Base-by-base conservation (phyloP, 805 yeast species). In the Candida nanaspora region DNA sequence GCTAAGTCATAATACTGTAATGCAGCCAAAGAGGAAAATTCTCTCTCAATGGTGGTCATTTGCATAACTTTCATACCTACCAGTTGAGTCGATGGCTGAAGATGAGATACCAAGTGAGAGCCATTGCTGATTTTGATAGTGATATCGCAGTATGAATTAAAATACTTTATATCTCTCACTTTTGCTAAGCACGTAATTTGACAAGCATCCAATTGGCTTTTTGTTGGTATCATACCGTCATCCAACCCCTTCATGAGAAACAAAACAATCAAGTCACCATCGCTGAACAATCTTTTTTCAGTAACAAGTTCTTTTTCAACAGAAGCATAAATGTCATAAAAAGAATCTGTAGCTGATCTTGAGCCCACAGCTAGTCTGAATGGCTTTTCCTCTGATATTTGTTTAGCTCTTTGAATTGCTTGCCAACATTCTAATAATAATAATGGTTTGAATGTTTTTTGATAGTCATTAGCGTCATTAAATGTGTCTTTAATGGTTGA, bases 381-480 rank as follows among this genome's bases (percentile, higher is more conserved):
- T 0, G 95, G 88, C 5, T 51, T 61, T 37, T 73, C 74, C 9
- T 73, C 74, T 14, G 66, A 63, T 15, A 84, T 76, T 38, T 76
- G 77, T 46, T 83, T 79, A 0, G 93, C 78, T 4, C 86, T 71
- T 48, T 79, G 82, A 22, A 93, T 74, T 0, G 86, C 83, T 53
- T 89, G 95, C 97, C 98, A 94, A 47, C 95, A 85, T 62, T 93
- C 99, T 32, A 91, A 62, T 56, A 89, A 63, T 34, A 93, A 64
- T 33, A 93, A 67, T 0, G 98, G 98, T 48, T 81, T 85, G 59
- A 86, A 82, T 1, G 75, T 69, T 28, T 68, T 65, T 37, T 74
- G 74, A 53, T 94, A 93, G 3, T 83, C 87, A n/a, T 63, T 66
- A 4, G 79, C 78, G 38, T 74, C 64, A 0, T 52, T 42, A 53